These are phyloP conservation scores for Endotrypanum monterogeii DNA, from an alignment of 208 protist genomes.

Conservation along the genomic window DNA sequence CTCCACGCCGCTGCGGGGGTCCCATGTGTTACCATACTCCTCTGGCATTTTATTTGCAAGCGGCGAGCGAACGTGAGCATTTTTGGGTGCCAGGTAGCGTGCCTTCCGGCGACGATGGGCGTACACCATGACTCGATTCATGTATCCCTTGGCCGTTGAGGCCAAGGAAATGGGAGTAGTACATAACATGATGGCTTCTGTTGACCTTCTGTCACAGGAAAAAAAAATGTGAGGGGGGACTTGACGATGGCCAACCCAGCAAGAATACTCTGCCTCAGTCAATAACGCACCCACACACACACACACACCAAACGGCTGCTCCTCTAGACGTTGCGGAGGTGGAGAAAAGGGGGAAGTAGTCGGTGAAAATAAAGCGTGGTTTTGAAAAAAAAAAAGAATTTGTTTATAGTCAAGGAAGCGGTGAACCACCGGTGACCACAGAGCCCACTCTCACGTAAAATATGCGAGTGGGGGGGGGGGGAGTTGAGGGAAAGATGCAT, in stretches of 20 bases:
- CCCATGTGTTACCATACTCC: conserved; percentile 81
- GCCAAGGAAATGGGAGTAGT: conserved; percentile 28
- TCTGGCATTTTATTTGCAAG: conserved; percentile 71
- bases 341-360: neutral
- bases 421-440: neutral
- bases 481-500: neutral
- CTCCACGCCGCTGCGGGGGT: conserved; percentile 70
- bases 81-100: conserved; percentile 57
- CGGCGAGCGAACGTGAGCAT: conserved; percentile 51
- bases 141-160: conserved; percentile 56
- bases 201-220: neutral
- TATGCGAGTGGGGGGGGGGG: neutral
- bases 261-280: neutral
- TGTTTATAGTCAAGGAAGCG: neutral
- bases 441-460: neutral
- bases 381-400: neutral
- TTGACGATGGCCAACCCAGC: neutral
- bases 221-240: neutral
- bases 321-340: neutral
- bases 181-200: conserved; percentile 27
- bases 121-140: conserved; percentile 87
- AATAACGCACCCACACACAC: neutral
- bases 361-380: neutral
- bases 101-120: conserved; percentile 68
- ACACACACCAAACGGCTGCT: neutral